A percentile compares a stretch with the other conserved stretches of the same genome.
Evolutionary conservation across 2,329 filamentous ascomycete species (phyloP).

Genomic region (Mycogone perniciosa): DNA sequence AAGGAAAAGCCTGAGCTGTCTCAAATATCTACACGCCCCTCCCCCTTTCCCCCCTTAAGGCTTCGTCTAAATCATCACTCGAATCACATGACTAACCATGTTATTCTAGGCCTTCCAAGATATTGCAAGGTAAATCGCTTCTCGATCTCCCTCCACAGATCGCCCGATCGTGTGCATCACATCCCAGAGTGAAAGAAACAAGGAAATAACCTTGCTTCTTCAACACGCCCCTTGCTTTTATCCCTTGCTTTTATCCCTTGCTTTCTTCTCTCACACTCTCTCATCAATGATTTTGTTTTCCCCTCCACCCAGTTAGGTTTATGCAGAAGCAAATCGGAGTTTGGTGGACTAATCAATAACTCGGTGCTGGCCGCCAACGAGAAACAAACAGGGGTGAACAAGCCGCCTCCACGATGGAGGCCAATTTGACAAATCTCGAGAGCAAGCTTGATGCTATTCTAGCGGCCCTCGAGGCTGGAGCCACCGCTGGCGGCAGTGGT

Average conservation of each 20-base stretch:
- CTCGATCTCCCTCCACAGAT: background rate
- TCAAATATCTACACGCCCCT: no score
- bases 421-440: slow-evolving; percentile 46
- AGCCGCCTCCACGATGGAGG: slow-evolving; percentile 46
- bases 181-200: background rate
- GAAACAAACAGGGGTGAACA: slow-evolving; percentile 43
- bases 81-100: background rate
- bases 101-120: slow-evolving; percentile 3
- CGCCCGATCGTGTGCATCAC: background rate
- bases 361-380: background rate
- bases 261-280: background rate
- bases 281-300: background rate
- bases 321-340: no score
- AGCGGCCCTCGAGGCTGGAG: slow-evolving; percentile 36
- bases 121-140: slow-evolving; percentile 3
- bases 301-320: background rate
- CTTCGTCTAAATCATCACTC: no score
- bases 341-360: no score
- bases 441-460: slow-evolving; percentile 50
- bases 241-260: background rate
- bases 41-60: no score
- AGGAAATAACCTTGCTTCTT: background rate
- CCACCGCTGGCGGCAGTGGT: background rate
- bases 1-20: background rate
- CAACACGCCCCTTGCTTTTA: background rate